Evolutionary conservation across 2,329 filamentous ascomycete species (phyloP).

Genomic region (Mariannaea sp.): DNA sequence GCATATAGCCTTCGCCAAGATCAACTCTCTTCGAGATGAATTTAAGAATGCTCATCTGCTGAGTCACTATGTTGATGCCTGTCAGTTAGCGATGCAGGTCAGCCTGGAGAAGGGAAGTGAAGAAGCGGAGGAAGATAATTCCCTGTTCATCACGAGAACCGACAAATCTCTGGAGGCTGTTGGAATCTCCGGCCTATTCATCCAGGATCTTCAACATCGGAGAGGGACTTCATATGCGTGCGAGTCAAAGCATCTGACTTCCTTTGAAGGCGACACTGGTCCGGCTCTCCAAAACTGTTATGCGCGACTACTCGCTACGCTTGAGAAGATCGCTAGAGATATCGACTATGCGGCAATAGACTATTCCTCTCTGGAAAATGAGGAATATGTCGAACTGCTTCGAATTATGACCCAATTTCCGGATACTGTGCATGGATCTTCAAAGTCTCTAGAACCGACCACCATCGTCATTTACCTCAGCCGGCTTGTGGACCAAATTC

Average conservation of each 20-base stretch:
- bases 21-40: conserved; percentile 40
- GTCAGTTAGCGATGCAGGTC: conserved; percentile 7
- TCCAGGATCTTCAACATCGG: conserved; percentile 38
- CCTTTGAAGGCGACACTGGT: conserved; percentile 23
- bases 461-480: conserved; percentile 66
- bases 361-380: conserved; percentile 21
- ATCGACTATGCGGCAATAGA: conserved; percentile 25
- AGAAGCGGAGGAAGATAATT: background rate
- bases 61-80: conserved; percentile 29
- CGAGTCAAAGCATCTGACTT: conserved; percentile 42
- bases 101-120: conserved; percentile 18
- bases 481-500: conserved; percentile 25
- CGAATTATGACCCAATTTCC: conserved; percentile 67
- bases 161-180: conserved; percentile 22
- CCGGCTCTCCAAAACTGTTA: conserved; percentile 34
- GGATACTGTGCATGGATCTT: conserved; percentile 65
- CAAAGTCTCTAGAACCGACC: conserved; percentile 69
- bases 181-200: conserved; percentile 22
- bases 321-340: background rate
- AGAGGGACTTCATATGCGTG: conserved; percentile 28
- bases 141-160: conserved; percentile 12
- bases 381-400: conserved; percentile 44
- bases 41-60: conserved; percentile 24
- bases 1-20: conserved; percentile 59
- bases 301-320: conserved; percentile 19